Conservation (phyloP, 306 rosid genomes). For the Prunus davidiana region DNA sequence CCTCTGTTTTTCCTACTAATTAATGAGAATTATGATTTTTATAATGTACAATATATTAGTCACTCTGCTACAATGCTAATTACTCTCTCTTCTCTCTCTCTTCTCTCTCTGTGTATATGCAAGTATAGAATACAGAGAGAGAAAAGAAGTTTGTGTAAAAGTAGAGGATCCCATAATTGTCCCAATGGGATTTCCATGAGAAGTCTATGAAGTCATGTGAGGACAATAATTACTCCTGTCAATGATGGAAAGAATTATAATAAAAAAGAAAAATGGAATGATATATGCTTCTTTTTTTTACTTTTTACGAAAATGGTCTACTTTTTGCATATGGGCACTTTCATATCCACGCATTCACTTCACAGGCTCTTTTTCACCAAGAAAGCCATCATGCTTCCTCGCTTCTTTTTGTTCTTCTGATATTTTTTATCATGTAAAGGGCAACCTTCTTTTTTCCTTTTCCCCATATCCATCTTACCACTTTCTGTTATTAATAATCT, state of each 20-base stretch:
- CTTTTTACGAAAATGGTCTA: constrained; percentile 20
- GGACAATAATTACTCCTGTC: constrained; percentile 72
- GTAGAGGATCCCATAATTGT: constrained; percentile 76
- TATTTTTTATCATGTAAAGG: constrained; percentile 23
- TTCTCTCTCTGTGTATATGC: no score
- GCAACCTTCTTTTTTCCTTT: neutral
- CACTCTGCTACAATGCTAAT: neutral
- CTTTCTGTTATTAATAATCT: neutral
- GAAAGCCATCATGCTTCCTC: constrained; percentile 42
- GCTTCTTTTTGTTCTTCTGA: constrained; percentile 29
- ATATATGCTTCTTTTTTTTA: neutral
- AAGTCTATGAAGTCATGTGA: constrained; percentile 79
- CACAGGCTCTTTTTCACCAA: constrained; percentile 76
- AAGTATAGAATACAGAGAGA: constrained; percentile 8
- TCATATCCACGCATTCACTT: constrained; percentile 51
- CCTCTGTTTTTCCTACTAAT: constrained; percentile 28
- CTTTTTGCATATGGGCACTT: constrained; percentile 41
- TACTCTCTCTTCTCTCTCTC: no score
- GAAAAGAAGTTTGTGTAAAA: constrained; percentile 42
- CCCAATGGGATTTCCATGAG: constrained; percentile 73
- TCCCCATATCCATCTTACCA: neutral
- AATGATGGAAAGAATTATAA: constrained; percentile 43
- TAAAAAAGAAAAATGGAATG: constrained; percentile 23
- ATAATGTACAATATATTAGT: constrained; percentile 21
- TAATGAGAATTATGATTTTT: constrained; percentile 25